phyloP scores from a whole-genome alignment of 257 asterid species.

The Nicotiana attenuata region DNA sequence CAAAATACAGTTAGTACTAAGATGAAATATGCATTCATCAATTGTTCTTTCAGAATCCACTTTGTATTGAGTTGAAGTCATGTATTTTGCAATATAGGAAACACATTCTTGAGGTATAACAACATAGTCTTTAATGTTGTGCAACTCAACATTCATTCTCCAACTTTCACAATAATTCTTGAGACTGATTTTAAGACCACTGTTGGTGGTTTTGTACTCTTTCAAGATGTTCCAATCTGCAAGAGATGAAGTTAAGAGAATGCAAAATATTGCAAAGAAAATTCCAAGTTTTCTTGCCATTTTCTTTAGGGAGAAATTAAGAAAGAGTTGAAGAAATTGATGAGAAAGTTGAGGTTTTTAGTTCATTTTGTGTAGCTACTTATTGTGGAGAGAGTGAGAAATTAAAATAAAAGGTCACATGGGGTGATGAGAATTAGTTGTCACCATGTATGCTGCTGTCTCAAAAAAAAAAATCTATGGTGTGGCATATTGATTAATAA shows the following conservation, averaged over 20 bases:
- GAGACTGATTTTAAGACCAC: conserved; percentile 44
- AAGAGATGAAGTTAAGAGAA: conserved; percentile 27
- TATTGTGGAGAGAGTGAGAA: not conserved
- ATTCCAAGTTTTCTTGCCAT: conserved; percentile 33
- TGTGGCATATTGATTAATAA: too few relatives aligned
- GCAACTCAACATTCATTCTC: conserved; percentile 76
- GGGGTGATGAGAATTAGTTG: conserved; percentile 22
- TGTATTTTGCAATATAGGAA: conserved; percentile 47
- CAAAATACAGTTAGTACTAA: conserved; percentile 39
- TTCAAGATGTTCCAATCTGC: conserved; percentile 70
- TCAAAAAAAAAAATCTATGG: too few relatives aligned
- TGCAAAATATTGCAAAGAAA: conserved; percentile 19
- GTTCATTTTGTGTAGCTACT: conserved; percentile 12
- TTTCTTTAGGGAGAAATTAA: not conserved
- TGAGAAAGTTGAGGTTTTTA: not conserved
- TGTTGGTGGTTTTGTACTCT: conserved; percentile 20
- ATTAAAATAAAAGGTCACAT: conserved; percentile 21
- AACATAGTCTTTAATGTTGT: conserved; percentile 47
- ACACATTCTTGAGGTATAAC: conserved; percentile 72
- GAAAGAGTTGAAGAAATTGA: not conserved
- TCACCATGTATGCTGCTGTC: conserved; percentile 16
- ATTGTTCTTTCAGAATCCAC: conserved; percentile 57
- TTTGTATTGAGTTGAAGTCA: conserved; percentile 68
- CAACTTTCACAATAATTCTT: conserved; percentile 75
- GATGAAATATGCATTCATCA: conserved; percentile 44